Percentiles rank a stretch among this genome's conserved stretches.
These are phyloP conservation scores for Oleoguttula mirabilis DNA, from an alignment of 495 filamentous ascomycete genomes.

Conservation along the genomic window DNA sequence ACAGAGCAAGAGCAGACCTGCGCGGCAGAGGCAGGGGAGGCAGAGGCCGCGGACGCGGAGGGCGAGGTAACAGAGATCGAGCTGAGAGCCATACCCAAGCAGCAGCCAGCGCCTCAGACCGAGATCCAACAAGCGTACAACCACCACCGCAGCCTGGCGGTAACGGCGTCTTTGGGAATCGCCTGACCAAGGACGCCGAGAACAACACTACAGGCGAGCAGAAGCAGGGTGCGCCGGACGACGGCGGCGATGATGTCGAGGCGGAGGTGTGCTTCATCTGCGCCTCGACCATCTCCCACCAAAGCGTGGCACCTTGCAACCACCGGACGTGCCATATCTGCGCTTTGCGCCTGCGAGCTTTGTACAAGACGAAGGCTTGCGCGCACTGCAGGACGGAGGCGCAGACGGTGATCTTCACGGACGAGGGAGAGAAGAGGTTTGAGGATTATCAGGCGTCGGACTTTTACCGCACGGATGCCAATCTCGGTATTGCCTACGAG, in stretches of 20 bases:
- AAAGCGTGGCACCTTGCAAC: conserved; percentile 81
- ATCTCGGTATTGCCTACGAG: conserved; percentile 82
- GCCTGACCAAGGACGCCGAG: conserved; percentile 34
- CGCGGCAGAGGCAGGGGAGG: conserved; percentile 15
- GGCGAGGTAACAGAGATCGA: conserved; percentile 10
- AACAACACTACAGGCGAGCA: conserved; percentile 7
- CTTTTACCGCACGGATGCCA: conserved; percentile 61
- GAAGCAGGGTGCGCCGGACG: conserved; percentile 5
- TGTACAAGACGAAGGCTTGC: conserved; percentile 93
- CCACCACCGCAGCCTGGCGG: conserved; percentile 26
- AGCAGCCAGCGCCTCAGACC: not conserved
- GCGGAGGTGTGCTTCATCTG: conserved; percentile 91
- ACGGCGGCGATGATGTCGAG: conserved; percentile 19
- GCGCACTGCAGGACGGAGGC: conserved; percentile 85
- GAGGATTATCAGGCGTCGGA: conserved; percentile 66
- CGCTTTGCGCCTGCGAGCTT: conserved; percentile 69
- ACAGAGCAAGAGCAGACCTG: conserved; percentile 2
- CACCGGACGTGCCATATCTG: conserved; percentile 95
- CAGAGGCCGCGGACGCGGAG: conserved; percentile 11
- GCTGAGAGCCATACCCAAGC: conserved; percentile 3
- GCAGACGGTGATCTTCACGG: conserved; percentile 81
- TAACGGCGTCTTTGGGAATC: conserved; percentile 32
- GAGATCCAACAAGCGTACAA: conserved; percentile 19
- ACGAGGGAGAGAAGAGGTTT: conserved; percentile 64
- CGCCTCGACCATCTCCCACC: conserved; percentile 72